Evolutionary conservation across 495 filamentous ascomycete species (phyloP).

Genomic region (Penicillium subrubescens): DNA sequence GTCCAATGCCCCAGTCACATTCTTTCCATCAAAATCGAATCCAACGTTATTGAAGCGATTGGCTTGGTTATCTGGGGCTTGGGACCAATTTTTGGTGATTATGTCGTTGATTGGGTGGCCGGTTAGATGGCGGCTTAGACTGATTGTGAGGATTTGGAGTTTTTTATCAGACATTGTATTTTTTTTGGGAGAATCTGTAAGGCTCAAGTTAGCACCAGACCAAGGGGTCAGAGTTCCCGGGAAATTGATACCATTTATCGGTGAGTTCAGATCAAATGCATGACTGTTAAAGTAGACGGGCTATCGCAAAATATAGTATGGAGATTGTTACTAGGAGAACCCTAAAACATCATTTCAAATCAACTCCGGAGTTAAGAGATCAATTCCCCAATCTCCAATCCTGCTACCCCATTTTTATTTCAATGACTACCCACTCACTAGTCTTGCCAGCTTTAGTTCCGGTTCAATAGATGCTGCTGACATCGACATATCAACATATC

Average conservation of each 20-base stretch:
- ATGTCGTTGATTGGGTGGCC: neutral
- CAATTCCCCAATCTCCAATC: neutral
- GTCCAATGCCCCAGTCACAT: neutral
- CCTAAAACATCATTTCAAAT: neutral
- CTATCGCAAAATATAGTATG: neutral
- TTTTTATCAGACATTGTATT: neutral
- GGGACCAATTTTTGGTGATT: neutral
- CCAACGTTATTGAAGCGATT: neutral
- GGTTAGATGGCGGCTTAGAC: neutral
- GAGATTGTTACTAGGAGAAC: neutral
- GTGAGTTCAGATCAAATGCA: neutral
- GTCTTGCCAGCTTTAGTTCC: neutral
- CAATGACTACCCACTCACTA: neutral
- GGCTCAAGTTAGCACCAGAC: neutral
- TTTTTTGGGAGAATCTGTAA: neutral
- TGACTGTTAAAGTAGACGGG: neutral
- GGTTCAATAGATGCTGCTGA: neutral
- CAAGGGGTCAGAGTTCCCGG: neutral
- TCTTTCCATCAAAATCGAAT: neutral
- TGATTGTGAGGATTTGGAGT: neutral
- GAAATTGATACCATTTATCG: neutral
- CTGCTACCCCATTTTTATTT: neutral
- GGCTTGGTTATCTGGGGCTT: neutral
- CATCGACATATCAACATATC: no score
- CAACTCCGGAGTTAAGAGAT: neutral